Evolutionary conservation across 331 rosid genomes (phyloP).

Genomic region (Quercus lobata): DNA sequence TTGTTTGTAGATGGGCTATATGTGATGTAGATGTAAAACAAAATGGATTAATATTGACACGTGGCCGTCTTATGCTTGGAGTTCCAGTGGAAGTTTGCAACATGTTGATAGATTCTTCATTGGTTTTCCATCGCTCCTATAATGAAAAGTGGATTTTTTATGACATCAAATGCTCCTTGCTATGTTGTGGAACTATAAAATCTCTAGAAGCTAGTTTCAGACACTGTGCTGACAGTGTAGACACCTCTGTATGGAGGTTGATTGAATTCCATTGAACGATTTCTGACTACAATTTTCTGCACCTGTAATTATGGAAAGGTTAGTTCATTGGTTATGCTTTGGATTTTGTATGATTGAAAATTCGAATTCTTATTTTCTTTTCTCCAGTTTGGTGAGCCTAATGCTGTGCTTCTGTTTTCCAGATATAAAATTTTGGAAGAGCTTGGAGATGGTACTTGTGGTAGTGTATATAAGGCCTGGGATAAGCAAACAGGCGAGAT

Average conservation of each 20-base stretch:
- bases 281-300: constrained; percentile 34
- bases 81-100: constrained; percentile 37
- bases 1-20: constrained; percentile 16
- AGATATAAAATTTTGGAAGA: constrained; percentile 78
- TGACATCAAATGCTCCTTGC: constrained; percentile 41
- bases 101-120: constrained; percentile 41
- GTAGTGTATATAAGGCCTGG: constrained; percentile 79
- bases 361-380: neutral
- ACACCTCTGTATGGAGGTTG: constrained; percentile 50
- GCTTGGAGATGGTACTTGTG: constrained; percentile 91
- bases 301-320: constrained; percentile 69
- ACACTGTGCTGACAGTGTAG: constrained; percentile 51
- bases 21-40: constrained; percentile 20
- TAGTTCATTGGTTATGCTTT: constrained; percentile 22
- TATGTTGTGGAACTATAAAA: constrained; percentile 25
- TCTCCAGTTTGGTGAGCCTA: neutral
- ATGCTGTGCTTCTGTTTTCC: neutral
- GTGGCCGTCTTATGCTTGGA: constrained; percentile 34
- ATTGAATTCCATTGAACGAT: constrained; percentile 47
- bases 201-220: constrained; percentile 41
- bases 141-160: constrained; percentile 45
- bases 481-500: constrained; percentile 62
- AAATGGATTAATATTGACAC: constrained; percentile 25
- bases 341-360: neutral
- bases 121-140: constrained; percentile 30